phyloP scores from a whole-genome alignment of 148 eudicot genomes.

The Chenopodium berlandieri region DNA sequence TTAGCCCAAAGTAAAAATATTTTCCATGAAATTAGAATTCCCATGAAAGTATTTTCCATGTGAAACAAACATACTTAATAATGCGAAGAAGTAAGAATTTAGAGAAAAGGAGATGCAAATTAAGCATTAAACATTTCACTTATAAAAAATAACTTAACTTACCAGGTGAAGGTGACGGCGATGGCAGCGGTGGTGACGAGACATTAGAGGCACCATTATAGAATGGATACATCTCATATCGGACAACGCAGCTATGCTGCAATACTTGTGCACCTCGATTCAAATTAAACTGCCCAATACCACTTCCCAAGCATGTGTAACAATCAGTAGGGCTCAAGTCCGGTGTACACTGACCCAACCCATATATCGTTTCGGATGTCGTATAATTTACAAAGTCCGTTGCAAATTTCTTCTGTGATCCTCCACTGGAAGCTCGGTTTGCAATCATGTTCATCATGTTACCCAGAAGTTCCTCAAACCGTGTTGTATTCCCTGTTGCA shows the following conservation, averaged over 20 bases:
- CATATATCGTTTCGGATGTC: background rate
- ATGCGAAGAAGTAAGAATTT: too few species aligned
- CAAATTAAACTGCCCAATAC: background rate
- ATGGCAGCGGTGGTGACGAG: background rate
- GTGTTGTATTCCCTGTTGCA: background rate
- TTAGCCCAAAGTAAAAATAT: too few species aligned
- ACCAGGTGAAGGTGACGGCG: background rate
- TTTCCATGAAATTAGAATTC: too few species aligned
- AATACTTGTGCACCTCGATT: background rate
- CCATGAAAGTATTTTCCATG: too few species aligned
- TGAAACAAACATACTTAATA: too few species aligned
- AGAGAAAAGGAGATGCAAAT: too few species aligned
- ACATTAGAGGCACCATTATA: background rate
- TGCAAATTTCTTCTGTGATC: background rate
- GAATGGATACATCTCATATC: constrained; percentile 28
- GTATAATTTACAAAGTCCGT: background rate
- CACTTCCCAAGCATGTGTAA: background rate
- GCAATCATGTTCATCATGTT: constrained; percentile 11
- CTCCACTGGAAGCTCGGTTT: background rate
- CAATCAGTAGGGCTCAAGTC: constrained; percentile 18
- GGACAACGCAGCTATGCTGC: constrained; percentile 31
- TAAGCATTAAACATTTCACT: too few species aligned
- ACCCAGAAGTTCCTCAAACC: background rate
- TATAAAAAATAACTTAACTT: too few species aligned
- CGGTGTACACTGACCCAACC: constrained; percentile 26